Percentiles rank a stretch among this genome's conserved stretches.
Conservation (phyloP, 306 rosid species). For the Datisca glomerata region DNA sequence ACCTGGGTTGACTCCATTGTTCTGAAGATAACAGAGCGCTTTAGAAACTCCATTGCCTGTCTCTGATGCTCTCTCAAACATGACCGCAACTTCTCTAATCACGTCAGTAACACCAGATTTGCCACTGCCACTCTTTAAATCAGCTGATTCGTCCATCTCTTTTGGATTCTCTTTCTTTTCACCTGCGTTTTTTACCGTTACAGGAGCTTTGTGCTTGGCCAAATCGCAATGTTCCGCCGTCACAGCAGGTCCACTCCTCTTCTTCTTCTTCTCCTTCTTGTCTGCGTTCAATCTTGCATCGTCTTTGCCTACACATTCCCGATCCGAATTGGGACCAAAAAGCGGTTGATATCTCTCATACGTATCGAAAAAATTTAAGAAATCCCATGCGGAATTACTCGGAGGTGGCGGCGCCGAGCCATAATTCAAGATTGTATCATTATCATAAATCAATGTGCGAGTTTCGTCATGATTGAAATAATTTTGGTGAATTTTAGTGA, state of each 20-base stretch:
- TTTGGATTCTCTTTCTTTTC: constrained; percentile 9
- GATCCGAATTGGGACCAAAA: constrained; percentile 15
- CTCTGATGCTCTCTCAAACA: constrained; percentile 48
- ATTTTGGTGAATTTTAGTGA: constrained; percentile 8
- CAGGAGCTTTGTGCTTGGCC: constrained; percentile 1
- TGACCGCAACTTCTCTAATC: constrained; percentile 45
- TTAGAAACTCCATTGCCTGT: constrained; percentile 43
- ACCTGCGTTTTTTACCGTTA: constrained; percentile 3
- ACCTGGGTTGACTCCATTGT: constrained; percentile 39
- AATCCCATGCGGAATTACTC: constrained; percentile 58
- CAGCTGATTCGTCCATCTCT: constrained; percentile 11
- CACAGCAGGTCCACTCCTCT: constrained; percentile 3
- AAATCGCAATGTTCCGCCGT: not conserved
- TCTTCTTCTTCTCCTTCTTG: constrained; percentile 10
- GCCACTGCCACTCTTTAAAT: not conserved
- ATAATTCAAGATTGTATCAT: constrained; percentile 14
- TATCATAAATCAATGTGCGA: constrained; percentile 12
- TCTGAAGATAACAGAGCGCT: constrained; percentile 38
- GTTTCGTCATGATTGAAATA: constrained; percentile 11
- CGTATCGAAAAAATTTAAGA: constrained; percentile 65
- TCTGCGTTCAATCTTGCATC: constrained; percentile 4
- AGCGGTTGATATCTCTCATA: constrained; percentile 50
- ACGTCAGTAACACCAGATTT: constrained; percentile 27
- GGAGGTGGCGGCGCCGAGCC: constrained; percentile 44
- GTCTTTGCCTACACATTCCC: constrained; percentile 1